Base-by-base conservation (phyloP, 1,284 basidiomycete genomes). In the Cystobasidium sp. region DNA sequence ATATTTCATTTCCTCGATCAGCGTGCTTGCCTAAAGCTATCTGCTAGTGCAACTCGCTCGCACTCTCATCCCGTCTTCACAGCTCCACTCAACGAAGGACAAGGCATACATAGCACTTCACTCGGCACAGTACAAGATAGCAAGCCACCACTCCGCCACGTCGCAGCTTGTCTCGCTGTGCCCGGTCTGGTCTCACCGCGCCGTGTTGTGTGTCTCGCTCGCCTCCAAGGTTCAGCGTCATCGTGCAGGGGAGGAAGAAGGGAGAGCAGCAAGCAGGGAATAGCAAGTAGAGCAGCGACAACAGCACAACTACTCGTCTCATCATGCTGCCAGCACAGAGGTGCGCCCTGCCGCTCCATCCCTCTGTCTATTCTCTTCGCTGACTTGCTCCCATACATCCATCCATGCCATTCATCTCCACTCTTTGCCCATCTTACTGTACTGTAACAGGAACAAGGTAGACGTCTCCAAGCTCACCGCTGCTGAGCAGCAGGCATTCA, bases 401-500 rank as follows among this genome's bases (percentile, higher is more conserved):
- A 49, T 63, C 46, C 49, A 47, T 47, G 39, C 39, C 46, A 49
- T 63, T 24, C 49, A 47, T 59, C 47, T 58, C 46, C 56, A 24
- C 58, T 41, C 66, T 20, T 16, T 53, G 39, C 14, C 14, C 41
- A 18, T 39, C 37, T n/a, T 41, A 31, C 31, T 31, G 37, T 14
- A 43, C 56, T 6, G 12, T 31, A 9, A 24, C 71, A 68, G 72
- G 47, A 74, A 67, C 72, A 68, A 67, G 65, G 65, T 68, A 64
- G 65, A 74, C 59, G 69, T 75, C 43, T 81, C 96, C 92, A 89
- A 89, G 82, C 84, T 97, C 84, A 89, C 87, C 78, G 90, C 91
- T 81, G 91, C 97, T 85, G 95, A 98, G 85, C 89, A 94, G 84
- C 91, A 94, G 85, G 88, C 97, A 77, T 95, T 97, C 85, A 88